phyloP scores from a whole-genome alignment of 495 filamentous ascomycete genomes.

The Neurospora sublineolata region DNA sequence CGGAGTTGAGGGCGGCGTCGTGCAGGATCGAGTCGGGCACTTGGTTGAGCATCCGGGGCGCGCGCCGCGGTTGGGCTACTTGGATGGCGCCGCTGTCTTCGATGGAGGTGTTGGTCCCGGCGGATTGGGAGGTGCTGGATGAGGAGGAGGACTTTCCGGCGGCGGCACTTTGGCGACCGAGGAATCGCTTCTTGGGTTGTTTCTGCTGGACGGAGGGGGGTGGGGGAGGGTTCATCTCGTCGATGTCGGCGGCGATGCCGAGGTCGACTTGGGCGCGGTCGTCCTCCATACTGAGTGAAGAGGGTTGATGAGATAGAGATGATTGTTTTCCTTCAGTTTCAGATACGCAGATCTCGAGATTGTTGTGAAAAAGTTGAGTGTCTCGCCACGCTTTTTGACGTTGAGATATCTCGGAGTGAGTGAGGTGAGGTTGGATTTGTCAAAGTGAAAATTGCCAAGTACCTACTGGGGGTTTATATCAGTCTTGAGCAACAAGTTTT shows the following conservation, averaged over 20 bases:
- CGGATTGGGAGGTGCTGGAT: background rate
- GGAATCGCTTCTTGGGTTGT: slow-evolving; percentile 69
- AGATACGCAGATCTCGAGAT: background rate
- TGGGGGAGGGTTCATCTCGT: slow-evolving; percentile 24
- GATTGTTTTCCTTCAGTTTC: too few relatives aligned
- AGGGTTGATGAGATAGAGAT: too few relatives aligned
- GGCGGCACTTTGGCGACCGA: slow-evolving; percentile 49
- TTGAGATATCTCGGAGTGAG: background rate
- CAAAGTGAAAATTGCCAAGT: background rate
- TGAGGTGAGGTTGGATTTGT: background rate
- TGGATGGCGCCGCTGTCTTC: slow-evolving; percentile 58
- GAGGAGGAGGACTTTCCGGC: slow-evolving; percentile 32
- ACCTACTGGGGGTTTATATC: background rate
- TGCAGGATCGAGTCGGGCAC: slow-evolving; percentile 79
- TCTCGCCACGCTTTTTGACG: background rate
- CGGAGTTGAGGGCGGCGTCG: slow-evolving; percentile 78
- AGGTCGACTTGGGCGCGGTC: slow-evolving; percentile 40
- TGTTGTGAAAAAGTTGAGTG: background rate
- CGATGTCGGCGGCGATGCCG: slow-evolving; percentile 43
- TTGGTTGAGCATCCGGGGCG: slow-evolving; percentile 71
- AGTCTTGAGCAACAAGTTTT: background rate
- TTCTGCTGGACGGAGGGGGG: slow-evolving; percentile 17
- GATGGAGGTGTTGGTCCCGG: slow-evolving; percentile 27
- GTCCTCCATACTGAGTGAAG: slow-evolving; percentile 26
- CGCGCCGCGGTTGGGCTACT: slow-evolving; percentile 51